Evolutionary conservation across 1,139 yeast genomes (phyloP), one percentile per base, ranked within the genome.

Genomic region (Geotrichum macrosporum): DNA sequence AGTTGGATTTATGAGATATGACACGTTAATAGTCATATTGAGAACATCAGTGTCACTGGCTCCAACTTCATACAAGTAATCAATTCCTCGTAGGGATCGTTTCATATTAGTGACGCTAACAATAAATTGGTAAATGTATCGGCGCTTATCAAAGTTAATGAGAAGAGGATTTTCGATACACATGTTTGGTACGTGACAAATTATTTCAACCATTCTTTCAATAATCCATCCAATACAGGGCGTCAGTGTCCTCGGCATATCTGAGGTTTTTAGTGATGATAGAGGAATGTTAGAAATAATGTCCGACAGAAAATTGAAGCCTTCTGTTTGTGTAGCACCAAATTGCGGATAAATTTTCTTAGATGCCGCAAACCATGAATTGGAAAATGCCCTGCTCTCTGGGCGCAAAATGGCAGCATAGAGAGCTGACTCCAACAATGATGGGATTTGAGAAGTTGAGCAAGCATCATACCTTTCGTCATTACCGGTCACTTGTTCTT

Each of bases 181-280:
- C 76, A 78, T 76, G 60, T 80, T 80, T 18, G 88, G 87, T 44
- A 81, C 76, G 58, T 76, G 80, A 54, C 82, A 79, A 1, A 81
- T 78, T 50, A 80, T 76, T 59, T 81, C 87, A 48, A 80, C 59
- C 54, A 81, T 62, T 46, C 85, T 70, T 55, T 77, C 80, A 15
- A 76, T 62, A 46, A 79, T 64, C 88, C 89, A 82, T 6, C 97
- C 96, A 54, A 88, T 78, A 61, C 96, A 89, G 2, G 96, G 94
- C 10, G 80, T 74, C 44, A 78, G 58, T 10, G 38, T 24, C 18
- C 27, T 30, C 3, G n/a, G n/a, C n/a, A n/a, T n/a, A n/a, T 47
- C 48, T 8, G 45, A 54, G 9, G 43, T 18, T 10, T 29, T 39
- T n/a, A 46, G 27, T 8, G 18, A 15, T 10, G 47, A 24, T 1